Evolutionary conservation across 805 yeast species (phyloP), one percentile per base, ranked within the genome.

Genomic region (Isabelozyma rhagii): DNA sequence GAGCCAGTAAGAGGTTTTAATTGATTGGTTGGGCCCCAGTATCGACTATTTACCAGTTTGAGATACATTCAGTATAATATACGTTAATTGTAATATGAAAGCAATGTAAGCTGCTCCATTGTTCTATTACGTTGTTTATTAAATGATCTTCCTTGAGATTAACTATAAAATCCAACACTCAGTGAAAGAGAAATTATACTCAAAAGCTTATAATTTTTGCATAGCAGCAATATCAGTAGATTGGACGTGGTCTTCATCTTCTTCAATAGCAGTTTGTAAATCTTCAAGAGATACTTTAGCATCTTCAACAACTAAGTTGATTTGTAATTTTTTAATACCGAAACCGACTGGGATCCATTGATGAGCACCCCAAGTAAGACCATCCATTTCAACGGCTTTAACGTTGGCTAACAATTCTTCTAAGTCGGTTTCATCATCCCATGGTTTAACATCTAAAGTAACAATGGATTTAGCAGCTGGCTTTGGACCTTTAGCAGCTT

Each of bases 261-360:
- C 97, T 75, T 87, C 89, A 61, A 84, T 80, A 53, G 66, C 67
- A 59, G 76, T 78, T 79, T 88, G 93, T 71, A 94, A 86, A 50
- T 88, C 97, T 63, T 89, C 97, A 66, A 91, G 67, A 58, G 97
- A 89, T 61, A 94, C 97, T 84, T 85, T 86, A 63, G 82, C 96
- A 78, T 94, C 99, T 84, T 94, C 98, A 63, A 94, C 87, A 72
- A 94, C 99, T 79, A 87, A 78, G 92, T 92, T 93, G 79, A 94
- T 89, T 83, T 94, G 99, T 75, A 94, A 85, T 84, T 94, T 94
- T 88, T 89, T 89, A 84, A 94, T 93, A 85, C 99, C 99, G 87
- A 83, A 94, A 78, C 99, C 99, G 68, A 94, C 96, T 71, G 97
- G 94, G 65, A 94, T 81, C 80, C 85, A 91, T 80, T 87, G 92